These are phyloP conservation scores for Globomyces sp. DNA, from an alignment of 371 early-diverging fungal genomes.

Conservation along the genomic window DNA sequence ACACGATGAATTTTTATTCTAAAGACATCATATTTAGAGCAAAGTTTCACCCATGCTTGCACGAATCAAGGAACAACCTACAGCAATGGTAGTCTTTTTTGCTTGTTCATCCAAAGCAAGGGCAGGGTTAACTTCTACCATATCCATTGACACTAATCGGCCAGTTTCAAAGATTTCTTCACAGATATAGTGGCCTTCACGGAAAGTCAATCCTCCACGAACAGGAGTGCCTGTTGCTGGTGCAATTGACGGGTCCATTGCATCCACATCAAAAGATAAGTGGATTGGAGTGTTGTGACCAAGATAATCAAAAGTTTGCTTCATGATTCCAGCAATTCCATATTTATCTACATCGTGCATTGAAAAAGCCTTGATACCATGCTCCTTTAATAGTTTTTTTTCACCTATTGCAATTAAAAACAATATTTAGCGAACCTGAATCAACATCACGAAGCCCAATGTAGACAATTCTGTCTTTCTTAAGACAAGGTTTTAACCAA, in stretches of 20 bases:
- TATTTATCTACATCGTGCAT: conserved; percentile 96
- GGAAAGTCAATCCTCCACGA: conserved; percentile 85
- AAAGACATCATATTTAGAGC: conserved; percentile 17
- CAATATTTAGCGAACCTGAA: conserved; percentile 20
- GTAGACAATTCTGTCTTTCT: conserved; percentile 79
- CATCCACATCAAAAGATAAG: conserved; percentile 93
- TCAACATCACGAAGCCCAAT: conserved; percentile 97
- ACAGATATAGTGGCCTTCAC: conserved; percentile 64
- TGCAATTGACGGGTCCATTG: conserved; percentile 90
- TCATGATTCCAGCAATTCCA: conserved; percentile 93
- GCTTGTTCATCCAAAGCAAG: conserved; percentile 64
- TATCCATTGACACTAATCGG: conserved; percentile 84
- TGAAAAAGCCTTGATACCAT: conserved; percentile 73
- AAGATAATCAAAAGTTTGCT: conserved; percentile 90
- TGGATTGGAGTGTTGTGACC: conserved; percentile 82
- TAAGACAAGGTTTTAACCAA: conserved; percentile 83
- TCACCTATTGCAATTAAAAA: background rate
- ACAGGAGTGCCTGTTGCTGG: conserved; percentile 97
- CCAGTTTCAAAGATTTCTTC: conserved; percentile 90
- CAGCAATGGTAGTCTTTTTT: conserved; percentile 79
- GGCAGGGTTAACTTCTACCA: conserved; percentile 94
- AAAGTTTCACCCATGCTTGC: conserved; percentile 44
- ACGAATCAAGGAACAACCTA: conserved; percentile 51
- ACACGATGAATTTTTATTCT: background rate
- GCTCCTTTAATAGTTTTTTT: conserved; percentile 17